Percentiles rank a stretch among this genome's conserved stretches.
Evolutionary conservation across 768 basidiomycete species (phyloP).

Genomic region (Pisolithus tinctorius): DNA sequence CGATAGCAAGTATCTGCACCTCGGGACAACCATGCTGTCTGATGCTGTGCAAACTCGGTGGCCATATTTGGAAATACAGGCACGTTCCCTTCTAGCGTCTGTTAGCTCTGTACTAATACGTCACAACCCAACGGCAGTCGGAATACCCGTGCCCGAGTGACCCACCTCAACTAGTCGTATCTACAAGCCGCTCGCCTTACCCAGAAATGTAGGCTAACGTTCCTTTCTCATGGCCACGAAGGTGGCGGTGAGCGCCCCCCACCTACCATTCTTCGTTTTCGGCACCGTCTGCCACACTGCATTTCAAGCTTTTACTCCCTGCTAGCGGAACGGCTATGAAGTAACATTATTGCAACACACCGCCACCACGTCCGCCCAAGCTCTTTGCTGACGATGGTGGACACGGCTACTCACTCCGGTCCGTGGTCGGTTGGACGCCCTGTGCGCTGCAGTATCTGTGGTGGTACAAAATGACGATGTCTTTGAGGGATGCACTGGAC

Average conservation of each 20-base stretch:
- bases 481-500: slow-evolving; percentile 10
- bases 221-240: slow-evolving; percentile 16
- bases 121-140: neutral
- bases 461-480: slow-evolving; percentile 32
- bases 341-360: slow-evolving; percentile 23
- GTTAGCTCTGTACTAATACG: neutral
- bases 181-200: too few relatives aligned
- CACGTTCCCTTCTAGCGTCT: neutral
- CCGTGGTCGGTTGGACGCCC: slow-evolving; percentile 14
- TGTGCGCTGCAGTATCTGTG: slow-evolving; percentile 13
- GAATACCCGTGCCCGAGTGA: neutral
- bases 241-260: slow-evolving; percentile 28
- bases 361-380: slow-evolving; percentile 19
- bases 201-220: too few relatives aligned
- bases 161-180: too few relatives aligned
- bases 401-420: slow-evolving; percentile 28
- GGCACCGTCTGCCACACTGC: slow-evolving; percentile 24
- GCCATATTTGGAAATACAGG: neutral
- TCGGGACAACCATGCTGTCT: too few relatives aligned
- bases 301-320: slow-evolving; percentile 16
- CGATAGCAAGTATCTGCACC: too few relatives aligned
- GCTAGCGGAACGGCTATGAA: slow-evolving; percentile 28
- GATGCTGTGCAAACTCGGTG: too few relatives aligned
- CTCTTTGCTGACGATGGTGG: slow-evolving; percentile 13
- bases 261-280: slow-evolving; percentile 15